These are phyloP conservation scores for Rhodotorula taiwanensis DNA, from an alignment of 768 basidiomycete genomes.

Conservation along the genomic window DNA sequence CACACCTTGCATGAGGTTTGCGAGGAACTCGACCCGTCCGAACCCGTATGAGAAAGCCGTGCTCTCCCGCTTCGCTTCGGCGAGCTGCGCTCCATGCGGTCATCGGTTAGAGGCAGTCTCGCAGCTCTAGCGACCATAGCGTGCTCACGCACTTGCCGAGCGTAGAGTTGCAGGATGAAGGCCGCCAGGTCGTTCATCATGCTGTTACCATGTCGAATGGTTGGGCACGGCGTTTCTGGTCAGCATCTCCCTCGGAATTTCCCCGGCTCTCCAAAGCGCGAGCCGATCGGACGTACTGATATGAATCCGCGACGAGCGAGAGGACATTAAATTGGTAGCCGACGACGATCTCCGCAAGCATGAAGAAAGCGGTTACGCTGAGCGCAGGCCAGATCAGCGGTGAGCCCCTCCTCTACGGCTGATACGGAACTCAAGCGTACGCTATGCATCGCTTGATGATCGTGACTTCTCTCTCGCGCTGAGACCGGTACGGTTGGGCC, in stretches of 20 bases:
- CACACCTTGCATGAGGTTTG: slow-evolving; percentile 27
- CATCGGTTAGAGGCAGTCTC: neutral
- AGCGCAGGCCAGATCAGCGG: too few relatives aligned
- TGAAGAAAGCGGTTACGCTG: slow-evolving; percentile 15
- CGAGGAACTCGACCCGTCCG: slow-evolving; percentile 11
- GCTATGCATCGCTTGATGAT: slow-evolving; percentile 14
- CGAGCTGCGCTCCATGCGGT: neutral
- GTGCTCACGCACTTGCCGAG: slow-evolving; percentile 19
- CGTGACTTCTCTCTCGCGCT: slow-evolving; percentile 6
- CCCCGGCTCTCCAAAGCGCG: too few relatives aligned
- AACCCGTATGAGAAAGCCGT: slow-evolving; percentile 20
- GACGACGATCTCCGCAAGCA: slow-evolving; percentile 20
- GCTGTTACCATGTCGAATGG: too few relatives aligned
- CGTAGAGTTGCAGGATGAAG: slow-evolving; percentile 24
- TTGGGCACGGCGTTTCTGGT: too few relatives aligned
- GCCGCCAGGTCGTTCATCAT: slow-evolving; percentile 27
- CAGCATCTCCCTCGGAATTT: too few relatives aligned
- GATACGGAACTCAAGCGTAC: slow-evolving; percentile 1
- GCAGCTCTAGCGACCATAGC: too few relatives aligned
- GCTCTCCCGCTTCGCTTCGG: neutral
- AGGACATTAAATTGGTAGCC: slow-evolving; percentile 19
- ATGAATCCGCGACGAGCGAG: slow-evolving; percentile 16
- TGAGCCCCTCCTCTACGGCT: neutral
- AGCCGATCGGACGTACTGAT: slow-evolving; percentile 13
- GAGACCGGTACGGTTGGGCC: too few relatives aligned